These are phyloP conservation scores for Talaromyces sp. DNA, from an alignment of 2,329 filamentous ascomycete species.

Conservation along the genomic window DNA sequence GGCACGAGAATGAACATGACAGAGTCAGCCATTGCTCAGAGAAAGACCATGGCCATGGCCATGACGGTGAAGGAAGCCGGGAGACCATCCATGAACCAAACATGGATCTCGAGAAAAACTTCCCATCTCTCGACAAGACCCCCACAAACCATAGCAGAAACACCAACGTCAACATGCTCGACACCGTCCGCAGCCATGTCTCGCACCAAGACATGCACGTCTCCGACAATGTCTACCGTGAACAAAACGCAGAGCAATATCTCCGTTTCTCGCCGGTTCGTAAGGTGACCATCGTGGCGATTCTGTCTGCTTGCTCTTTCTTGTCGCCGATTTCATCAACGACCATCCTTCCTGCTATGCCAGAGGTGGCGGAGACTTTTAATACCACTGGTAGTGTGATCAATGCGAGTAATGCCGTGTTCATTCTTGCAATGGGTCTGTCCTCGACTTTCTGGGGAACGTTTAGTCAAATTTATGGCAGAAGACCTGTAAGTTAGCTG, in stretches of 20 bases:
- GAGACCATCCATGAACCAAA: not conserved
- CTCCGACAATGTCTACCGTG: slow-evolving; percentile 34
- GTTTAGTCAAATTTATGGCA: slow-evolving; percentile 64
- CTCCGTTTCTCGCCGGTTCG: slow-evolving; percentile 60
- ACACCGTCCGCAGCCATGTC: slow-evolving; percentile 33
- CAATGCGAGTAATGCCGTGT: slow-evolving; percentile 72
- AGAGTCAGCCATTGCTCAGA: slow-evolving; percentile 1
- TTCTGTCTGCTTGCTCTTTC: slow-evolving; percentile 73
- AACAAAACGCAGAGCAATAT: slow-evolving; percentile 59
- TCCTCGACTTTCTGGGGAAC: slow-evolving; percentile 71
- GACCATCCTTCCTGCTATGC: slow-evolving; percentile 69
- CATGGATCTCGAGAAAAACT: slow-evolving; percentile 12
- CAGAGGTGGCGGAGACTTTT: slow-evolving; percentile 68
- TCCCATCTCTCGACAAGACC: slow-evolving; percentile 6
- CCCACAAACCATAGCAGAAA: slow-evolving; percentile 16
- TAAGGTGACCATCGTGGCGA: slow-evolving; percentile 66
- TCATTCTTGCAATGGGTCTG: slow-evolving; percentile 71
- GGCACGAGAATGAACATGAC: not conserved
- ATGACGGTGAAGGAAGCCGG: not conserved
- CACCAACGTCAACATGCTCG: slow-evolving; percentile 28
- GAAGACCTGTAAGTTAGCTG: slow-evolving; percentile 57
- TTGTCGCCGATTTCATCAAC: slow-evolving; percentile 74
- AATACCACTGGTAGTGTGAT: slow-evolving; percentile 66
- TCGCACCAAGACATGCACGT: slow-evolving; percentile 35
- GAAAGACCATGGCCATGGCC: not conserved